phyloP scores from a whole-genome alignment of 495 filamentous ascomycete genomes.

The Glonium stellatum region DNA sequence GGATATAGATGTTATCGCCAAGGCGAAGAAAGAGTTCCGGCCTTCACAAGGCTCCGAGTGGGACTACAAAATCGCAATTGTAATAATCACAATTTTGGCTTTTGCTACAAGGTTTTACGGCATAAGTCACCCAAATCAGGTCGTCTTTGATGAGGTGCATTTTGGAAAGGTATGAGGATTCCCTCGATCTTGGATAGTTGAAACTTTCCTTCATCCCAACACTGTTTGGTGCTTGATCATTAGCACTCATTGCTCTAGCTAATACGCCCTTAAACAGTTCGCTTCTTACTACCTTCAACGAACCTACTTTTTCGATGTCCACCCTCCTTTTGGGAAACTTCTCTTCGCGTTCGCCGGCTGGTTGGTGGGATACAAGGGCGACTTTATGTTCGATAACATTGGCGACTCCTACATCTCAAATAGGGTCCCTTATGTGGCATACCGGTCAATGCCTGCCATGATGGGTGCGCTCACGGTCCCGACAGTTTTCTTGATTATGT shows the following conservation, averaged over 20 bases:
- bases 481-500: constrained; percentile 96
- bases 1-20: constrained; percentile 21
- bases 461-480: constrained; percentile 89
- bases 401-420: constrained; percentile 96
- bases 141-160: constrained; percentile 98
- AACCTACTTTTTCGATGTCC: constrained; percentile 99
- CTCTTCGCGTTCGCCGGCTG: constrained; percentile 91
- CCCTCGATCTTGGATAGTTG: neutral
- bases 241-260: neutral
- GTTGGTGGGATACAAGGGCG: constrained; percentile 89
- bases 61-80: constrained; percentile 78
- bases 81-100: constrained; percentile 70
- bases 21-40: constrained; percentile 28
- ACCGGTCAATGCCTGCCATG: constrained; percentile 86
- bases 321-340: constrained; percentile 91
- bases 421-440: constrained; percentile 93
- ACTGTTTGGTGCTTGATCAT: neutral
- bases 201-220: neutral
- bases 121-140: constrained; percentile 87
- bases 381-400: constrained; percentile 98
- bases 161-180: constrained; percentile 81
- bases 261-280: constrained; percentile 50
- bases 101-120: constrained; percentile 93
- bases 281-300: constrained; percentile 94
- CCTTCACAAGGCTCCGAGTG: constrained; percentile 49